Evolutionary conservation across 345 rosid species (phyloP).

Genomic region (Passiflora organensis): DNA sequence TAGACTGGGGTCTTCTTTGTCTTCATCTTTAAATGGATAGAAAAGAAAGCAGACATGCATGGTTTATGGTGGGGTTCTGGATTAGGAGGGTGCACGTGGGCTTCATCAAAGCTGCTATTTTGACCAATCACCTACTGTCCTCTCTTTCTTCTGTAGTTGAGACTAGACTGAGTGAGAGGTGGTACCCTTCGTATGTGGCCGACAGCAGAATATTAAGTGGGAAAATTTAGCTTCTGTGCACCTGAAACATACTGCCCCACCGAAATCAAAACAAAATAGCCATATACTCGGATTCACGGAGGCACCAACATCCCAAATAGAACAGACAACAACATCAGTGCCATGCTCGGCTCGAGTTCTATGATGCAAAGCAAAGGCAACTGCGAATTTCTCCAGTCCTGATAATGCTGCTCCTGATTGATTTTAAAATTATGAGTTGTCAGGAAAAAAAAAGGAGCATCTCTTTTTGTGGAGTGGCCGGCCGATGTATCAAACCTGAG

Average conservation of each 20-base stretch:
- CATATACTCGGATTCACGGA: no score
- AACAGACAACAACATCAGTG: no score
- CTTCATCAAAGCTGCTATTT: constrained; percentile 24
- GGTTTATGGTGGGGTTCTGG: constrained; percentile 27
- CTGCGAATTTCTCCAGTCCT: no score
- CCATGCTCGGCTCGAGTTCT: no score
- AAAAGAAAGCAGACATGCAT: constrained; percentile 1
- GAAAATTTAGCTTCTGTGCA: constrained; percentile 6
- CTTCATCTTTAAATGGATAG: not conserved
- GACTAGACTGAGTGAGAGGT: not conserved
- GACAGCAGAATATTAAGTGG: constrained; percentile 24
- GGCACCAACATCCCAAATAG: no score
- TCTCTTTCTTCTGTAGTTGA: not conserved
- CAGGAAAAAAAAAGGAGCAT: no score
- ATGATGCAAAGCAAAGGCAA: no score
- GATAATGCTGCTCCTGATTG: no score
- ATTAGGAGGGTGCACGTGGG: constrained; percentile 42
- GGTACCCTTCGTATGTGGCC: constrained; percentile 26
- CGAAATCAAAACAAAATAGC: no score
- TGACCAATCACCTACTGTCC: constrained; percentile 20
- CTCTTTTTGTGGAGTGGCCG: no score
- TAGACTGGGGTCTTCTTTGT: not conserved
- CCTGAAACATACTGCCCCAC: not conserved
- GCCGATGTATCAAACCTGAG: no score
- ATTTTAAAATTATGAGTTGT: no score